Conservation (phyloP, 768 basidiomycete genomes). For the Leccinum rimulosum region DNA sequence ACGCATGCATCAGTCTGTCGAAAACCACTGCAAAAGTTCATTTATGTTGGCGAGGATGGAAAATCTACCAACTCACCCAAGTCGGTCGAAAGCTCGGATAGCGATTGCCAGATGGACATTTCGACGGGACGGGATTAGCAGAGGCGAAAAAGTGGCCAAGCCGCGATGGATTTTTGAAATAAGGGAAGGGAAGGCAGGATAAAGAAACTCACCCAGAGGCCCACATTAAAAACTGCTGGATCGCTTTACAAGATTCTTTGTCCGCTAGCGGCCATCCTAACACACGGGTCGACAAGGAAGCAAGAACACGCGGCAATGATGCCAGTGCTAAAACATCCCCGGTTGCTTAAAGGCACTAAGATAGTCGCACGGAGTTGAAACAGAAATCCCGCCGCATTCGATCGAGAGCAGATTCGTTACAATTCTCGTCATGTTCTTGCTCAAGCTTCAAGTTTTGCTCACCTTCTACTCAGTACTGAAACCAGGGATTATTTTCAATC, state of each 20-base stretch:
- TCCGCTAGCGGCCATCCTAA: slow-evolving; percentile 10
- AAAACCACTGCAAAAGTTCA: slow-evolving; percentile 33
- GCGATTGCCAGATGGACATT: slow-evolving; percentile 44
- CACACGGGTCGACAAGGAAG: slow-evolving; percentile 14
- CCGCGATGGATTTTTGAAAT: background rate
- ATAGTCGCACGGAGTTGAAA: slow-evolving; percentile 12
- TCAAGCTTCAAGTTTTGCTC: slow-evolving; percentile 3
- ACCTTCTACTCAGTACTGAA: background rate
- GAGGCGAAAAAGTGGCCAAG: background rate
- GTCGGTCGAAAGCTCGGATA: slow-evolving; percentile 36
- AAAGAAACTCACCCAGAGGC: background rate
- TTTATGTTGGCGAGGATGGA: background rate
- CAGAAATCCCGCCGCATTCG: slow-evolving; percentile 5
- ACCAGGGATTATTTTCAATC: background rate
- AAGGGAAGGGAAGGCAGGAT: background rate
- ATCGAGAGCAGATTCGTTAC: slow-evolving; percentile 5
- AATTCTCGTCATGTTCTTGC: background rate
- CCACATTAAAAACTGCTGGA: slow-evolving; percentile 12
- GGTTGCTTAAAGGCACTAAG: slow-evolving; percentile 20
- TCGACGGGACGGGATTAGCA: slow-evolving; percentile 1
- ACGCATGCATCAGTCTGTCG: slow-evolving; percentile 39
- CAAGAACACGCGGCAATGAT: slow-evolving; percentile 15
- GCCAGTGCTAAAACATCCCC: background rate
- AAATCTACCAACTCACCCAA: slow-evolving; percentile 26
- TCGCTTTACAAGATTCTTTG: slow-evolving; percentile 14